phyloP scores from a whole-genome alignment of 768 basidiomycete species.

The Stropharia rugosoannulata region DNA sequence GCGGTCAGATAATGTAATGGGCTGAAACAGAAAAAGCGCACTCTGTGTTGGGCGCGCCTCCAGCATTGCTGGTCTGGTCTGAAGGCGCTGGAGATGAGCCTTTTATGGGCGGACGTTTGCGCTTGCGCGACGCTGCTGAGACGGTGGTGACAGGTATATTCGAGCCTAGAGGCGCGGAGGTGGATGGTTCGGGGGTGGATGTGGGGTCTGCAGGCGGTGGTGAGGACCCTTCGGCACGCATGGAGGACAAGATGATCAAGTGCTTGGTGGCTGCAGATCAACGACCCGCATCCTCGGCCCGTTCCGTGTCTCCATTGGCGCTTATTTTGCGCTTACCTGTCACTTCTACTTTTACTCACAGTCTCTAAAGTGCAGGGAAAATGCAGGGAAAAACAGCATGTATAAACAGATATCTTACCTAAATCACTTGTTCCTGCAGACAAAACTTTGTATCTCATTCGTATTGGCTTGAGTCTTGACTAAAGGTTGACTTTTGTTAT shows the following conservation, averaged over 20 bases:
- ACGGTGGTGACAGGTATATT: conserved; percentile 8
- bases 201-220: conserved; percentile 25
- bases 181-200: conserved; percentile 5
- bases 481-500: too few species aligned
- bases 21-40: conserved; percentile 18
- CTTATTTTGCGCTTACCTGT: too few species aligned
- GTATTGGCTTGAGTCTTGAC: too few species aligned
- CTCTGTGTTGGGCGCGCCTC: conserved; percentile 34
- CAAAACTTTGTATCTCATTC: too few species aligned
- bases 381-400: too few species aligned
- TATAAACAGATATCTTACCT: too few species aligned
- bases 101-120: conserved; percentile 52
- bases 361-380: too few species aligned
- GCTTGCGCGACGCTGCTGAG: conserved; percentile 41
- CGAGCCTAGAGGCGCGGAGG: conserved; percentile 2
- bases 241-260: conserved; percentile 7
- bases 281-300: not conserved
- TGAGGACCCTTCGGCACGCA: conserved; percentile 33
- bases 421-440: too few species aligned
- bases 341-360: too few species aligned
- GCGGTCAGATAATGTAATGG: not conserved
- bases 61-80: conserved; percentile 39
- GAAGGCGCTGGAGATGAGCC: conserved; percentile 62
- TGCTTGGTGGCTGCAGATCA: not conserved
- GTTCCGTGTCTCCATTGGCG: not conserved